Base-by-base conservation (phyloP, 768 basidiomycete species). In the Chalciporus piperatus region DNA sequence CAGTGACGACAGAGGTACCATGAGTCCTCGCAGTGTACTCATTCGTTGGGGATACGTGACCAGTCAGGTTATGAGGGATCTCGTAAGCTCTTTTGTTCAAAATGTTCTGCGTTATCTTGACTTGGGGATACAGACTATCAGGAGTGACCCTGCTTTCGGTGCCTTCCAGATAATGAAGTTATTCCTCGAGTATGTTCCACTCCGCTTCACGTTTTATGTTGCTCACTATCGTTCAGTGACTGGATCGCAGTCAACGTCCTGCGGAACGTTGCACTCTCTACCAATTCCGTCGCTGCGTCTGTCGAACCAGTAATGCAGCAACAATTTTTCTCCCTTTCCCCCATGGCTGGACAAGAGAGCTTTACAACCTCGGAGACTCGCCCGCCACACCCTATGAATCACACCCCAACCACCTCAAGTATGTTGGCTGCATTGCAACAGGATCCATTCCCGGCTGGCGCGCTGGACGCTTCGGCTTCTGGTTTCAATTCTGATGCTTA, bases 41-140 rank as follows among this genome's bases (percentile, higher is more conserved):
- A 91, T 93, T 67, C 83, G 91, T 49, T 92, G 90, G 91, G 89
- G 90, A 45, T 93, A 93, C 71, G 92, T 93, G 64, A 92, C 91
- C 16, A 89, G 87, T 69, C 91, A 94, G 69, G 83, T 94, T 60
- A 94, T 93, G 90, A 77, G 92, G 60, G 92, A 94, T 70, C 74
- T 94, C 67, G 89, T 92, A 65, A 68, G 87, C 70, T 30, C 50
- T 48, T 50, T 45, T 48, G 32, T 13, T 5, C 25, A 39, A 27
- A 20, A 14, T 41, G 47, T 47, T 32, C 3, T 12, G 32, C 5
- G 17, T 32, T 19, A 17, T 45, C 20, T 37, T 57, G 45, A 58
- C 47, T n/a, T 42, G n/a, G 23, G 32, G 54, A 27, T 41, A 10
- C 65, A 92, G 90, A 93, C 91, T 10, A 93, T 94, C 58, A 85